Evolutionary conservation across 2,329 filamentous ascomycete genomes (phyloP).

Genomic region (Bertia moriformis): DNA sequence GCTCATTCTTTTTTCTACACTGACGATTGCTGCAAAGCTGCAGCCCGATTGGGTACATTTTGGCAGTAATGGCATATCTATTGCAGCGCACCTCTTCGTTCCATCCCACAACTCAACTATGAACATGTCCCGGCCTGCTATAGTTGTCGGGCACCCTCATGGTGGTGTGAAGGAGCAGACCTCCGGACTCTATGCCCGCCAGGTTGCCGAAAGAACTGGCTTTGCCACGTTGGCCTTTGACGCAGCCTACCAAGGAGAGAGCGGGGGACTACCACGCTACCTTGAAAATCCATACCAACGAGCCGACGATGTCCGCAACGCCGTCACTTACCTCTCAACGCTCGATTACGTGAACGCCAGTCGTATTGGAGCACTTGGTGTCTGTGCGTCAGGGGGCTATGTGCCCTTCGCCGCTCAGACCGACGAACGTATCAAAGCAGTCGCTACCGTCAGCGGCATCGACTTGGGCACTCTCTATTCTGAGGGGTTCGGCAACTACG

Average conservation of each 20-base stretch:
- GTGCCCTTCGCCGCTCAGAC: slow-evolving; percentile 16
- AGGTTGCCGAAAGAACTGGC: slow-evolving; percentile 12
- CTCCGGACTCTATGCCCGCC: slow-evolving; percentile 13
- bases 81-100: slow-evolving; percentile 1
- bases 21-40: too few species aligned
- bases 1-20: too few species aligned
- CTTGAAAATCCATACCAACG: slow-evolving; percentile 21
- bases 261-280: slow-evolving; percentile 15
- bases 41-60: too few species aligned
- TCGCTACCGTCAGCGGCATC: slow-evolving; percentile 15
- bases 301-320: slow-evolving; percentile 18
- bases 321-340: slow-evolving; percentile 16
- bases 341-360: slow-evolving; percentile 13
- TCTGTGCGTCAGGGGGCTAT: slow-evolving; percentile 22
- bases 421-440: slow-evolving; percentile 20
- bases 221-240: slow-evolving; percentile 20
- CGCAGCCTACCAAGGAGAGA: slow-evolving; percentile 20
- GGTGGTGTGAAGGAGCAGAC: slow-evolving; percentile 22
- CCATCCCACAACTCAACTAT: neutral
- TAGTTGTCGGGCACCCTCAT: slow-evolving; percentile 16
- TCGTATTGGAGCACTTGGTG: slow-evolving; percentile 20
- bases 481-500: slow-evolving; percentile 5
- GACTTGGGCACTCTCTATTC: slow-evolving; percentile 15
- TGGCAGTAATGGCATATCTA: slow-evolving; percentile 1
- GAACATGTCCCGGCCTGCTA: slow-evolving; percentile 3